These are phyloP conservation scores for Buxus sempervirens DNA, from an alignment of 164 flowering plant species.

Conservation along the genomic window DNA sequence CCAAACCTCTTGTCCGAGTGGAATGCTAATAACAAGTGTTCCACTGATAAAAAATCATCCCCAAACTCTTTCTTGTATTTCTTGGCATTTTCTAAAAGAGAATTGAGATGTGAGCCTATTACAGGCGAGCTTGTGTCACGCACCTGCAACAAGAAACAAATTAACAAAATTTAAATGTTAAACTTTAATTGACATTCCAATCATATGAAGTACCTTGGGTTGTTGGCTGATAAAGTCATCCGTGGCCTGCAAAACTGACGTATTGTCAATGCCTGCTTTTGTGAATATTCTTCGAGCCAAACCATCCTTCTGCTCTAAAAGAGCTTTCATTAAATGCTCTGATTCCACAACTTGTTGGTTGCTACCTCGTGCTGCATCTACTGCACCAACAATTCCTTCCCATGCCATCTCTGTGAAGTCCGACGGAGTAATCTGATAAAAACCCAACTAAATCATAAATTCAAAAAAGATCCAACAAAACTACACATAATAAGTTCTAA, in stretches of 20 bases:
- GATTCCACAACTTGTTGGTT: constrained; percentile 88
- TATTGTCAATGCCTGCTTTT: constrained; percentile 84
- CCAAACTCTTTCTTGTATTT: constrained; percentile 68
- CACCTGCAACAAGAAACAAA: constrained; percentile 45
- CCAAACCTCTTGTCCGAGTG: constrained; percentile 82
- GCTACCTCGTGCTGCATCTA: constrained; percentile 65
- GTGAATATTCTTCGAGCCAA: constrained; percentile 85
- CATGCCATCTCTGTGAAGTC: constrained; percentile 95
- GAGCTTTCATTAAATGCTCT: constrained; percentile 94
- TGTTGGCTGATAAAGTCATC: constrained; percentile 75
- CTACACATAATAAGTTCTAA: too few species aligned
- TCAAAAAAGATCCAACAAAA: too few species aligned
- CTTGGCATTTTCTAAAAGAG: constrained; percentile 63
- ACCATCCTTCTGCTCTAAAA: constrained; percentile 94
- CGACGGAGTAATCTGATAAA: constrained; percentile 39
- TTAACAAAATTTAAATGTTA: neutral
- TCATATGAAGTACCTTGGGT: constrained; percentile 52
- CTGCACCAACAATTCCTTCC: constrained; percentile 86
- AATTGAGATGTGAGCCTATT: constrained; percentile 54
- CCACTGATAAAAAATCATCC: constrained; percentile 89
- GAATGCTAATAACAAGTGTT: constrained; percentile 78
- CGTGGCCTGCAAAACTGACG: constrained; percentile 75
- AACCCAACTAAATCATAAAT: neutral
- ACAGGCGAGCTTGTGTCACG: constrained; percentile 79
- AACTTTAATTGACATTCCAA: neutral